Conservation (phyloP, 371 early-diverging fungal genomes). For the Globomyces sp. region DNA sequence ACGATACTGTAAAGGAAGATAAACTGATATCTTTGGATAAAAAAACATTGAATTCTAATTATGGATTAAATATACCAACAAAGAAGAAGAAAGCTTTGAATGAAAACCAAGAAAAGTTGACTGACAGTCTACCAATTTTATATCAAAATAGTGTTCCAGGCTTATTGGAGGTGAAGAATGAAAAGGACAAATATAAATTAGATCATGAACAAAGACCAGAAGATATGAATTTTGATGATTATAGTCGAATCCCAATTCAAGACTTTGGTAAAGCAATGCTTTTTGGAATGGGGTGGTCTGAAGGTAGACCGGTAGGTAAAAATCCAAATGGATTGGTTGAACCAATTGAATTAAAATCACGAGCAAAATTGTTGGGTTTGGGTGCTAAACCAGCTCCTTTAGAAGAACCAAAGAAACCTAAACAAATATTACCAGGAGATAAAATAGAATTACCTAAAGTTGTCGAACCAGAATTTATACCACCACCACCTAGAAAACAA, state of each 20-base stretch:
- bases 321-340: conserved; percentile 39
- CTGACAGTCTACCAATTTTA: no score
- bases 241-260: conserved; percentile 82
- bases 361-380: conserved; percentile 71
- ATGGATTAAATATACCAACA: no score
- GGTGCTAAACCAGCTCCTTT: conserved; percentile 56
- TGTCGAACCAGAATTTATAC: not conserved
- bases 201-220: conserved; percentile 33
- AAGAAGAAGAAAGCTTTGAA: no score
- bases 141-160: no score
- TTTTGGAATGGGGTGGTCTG: conserved; percentile 91
- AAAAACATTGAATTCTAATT: no score
- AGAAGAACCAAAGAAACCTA: conserved; percentile 29
- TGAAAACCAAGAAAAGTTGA: no score
- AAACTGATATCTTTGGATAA: no score
- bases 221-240: conserved; percentile 73
- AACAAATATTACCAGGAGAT: conserved; percentile 26
- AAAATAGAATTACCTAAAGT: conserved; percentile 8
- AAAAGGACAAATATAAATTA: not conserved
- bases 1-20: no score
- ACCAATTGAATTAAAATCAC: conserved; percentile 50
- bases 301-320: conserved; percentile 67
- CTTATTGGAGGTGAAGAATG: not conserved
- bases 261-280: conserved; percentile 87
- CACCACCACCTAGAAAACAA: not conserved